These are phyloP conservation scores for Coemansia sp. DNA, from an alignment of 192 early-diverging fungal species.

Conservation along the genomic window DNA sequence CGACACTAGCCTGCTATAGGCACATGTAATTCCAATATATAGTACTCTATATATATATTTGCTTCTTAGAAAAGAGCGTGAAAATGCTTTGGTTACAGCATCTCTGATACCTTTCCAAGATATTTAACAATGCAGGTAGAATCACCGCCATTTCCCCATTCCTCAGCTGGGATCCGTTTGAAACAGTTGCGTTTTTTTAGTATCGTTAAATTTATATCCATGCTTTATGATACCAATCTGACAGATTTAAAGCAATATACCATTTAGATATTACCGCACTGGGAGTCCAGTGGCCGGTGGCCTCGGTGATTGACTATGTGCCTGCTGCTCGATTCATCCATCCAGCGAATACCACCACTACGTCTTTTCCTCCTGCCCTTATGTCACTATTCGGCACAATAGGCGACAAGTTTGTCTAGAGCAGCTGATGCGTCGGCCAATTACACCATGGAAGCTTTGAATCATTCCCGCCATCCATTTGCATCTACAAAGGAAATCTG, in stretches of 20 bases:
- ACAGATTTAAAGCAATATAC: background rate
- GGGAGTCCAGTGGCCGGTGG: too few species aligned
- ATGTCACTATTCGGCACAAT: background rate
- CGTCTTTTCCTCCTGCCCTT: background rate
- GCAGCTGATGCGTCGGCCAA: slow-evolving; percentile 7
- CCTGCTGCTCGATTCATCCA: background rate
- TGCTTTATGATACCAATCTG: background rate
- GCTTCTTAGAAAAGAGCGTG: too few species aligned
- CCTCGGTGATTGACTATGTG: background rate
- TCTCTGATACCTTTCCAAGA: background rate
- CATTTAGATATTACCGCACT: background rate
- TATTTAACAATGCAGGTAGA: background rate
- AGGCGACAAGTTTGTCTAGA: background rate
- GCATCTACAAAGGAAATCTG: slow-evolving; percentile 1
- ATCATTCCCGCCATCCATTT: background rate
- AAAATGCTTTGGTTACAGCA: background rate
- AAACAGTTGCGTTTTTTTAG: background rate
- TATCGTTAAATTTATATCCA: background rate
- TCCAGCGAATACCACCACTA: background rate
- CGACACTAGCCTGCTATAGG: background rate
- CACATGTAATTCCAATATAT: background rate
- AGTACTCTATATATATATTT: too few species aligned
- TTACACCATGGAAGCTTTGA: background rate
- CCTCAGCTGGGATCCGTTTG: background rate
- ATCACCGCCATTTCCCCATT: background rate